Evolutionary conservation across 371 early-diverging fungal genomes (phyloP), one percentile per base, ranked within the genome.

Genomic region (Fennellomyces sp.): DNA sequence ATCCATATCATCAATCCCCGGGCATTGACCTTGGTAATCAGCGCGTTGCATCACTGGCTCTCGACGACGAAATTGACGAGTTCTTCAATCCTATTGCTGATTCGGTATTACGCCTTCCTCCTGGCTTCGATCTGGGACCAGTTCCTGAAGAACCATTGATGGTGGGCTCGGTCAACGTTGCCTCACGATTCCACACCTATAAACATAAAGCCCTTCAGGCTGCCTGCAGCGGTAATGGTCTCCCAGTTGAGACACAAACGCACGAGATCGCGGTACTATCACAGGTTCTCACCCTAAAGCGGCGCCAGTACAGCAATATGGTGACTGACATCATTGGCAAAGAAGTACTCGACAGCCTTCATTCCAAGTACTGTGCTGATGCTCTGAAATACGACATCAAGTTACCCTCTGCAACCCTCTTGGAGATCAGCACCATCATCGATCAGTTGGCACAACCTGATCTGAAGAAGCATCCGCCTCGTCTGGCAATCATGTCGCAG

Each of bases 81-180:
- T 31, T 52, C 36, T 52, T 52, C 36, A 52, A 35, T 29, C 35
- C 12, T 50, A 13, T 30, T 13, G 5, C 12, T 17, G n/a, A 27
- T 12, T 4, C 50, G 0, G 29, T 30, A 17, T 28, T 50, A n/a
- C 36, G 53, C 3, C 53, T 52, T 11, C 53, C 53, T 21, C 15
- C 11, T 52, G 53, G 25, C 26, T 17, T 52, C 25, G 53, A 52
- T 4, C 36, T 52, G 15, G 33, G 35, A 0, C 25, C 53, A 15
- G 53, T 52, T 6, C 53, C 53, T 21, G 53, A 52, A 23, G 53
- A 35, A 52, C 26, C 36, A 19, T 52, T 38, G 36, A 52, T 52
- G 36, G 26, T 52, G 11, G 53, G 15, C 12, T 11, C 10, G 3
- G 19, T 1, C 25, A 51, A 52, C 36, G 30, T 52, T 3, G 26